These are phyloP conservation scores for Cytospora chrysosperma DNA, from an alignment of 2,329 filamentous ascomycete genomes.

Conservation along the genomic window DNA sequence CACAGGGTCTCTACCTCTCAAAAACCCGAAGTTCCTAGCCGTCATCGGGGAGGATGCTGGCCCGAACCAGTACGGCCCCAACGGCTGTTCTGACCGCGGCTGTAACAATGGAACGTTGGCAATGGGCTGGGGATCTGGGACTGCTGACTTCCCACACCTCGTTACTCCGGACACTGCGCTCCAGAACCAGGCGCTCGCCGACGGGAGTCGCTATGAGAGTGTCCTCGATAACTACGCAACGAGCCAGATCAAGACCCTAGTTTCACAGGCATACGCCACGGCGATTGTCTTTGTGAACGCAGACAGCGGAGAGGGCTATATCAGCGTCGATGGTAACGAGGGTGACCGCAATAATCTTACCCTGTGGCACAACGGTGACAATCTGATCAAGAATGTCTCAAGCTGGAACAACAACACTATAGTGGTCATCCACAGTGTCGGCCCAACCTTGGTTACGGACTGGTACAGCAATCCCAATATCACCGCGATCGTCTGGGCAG, in stretches of 20 bases:
- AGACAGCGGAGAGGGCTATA: constrained; percentile 82
- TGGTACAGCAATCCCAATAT: constrained; percentile 77
- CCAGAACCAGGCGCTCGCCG: constrained; percentile 58
- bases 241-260: constrained; percentile 59
- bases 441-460: constrained; percentile 73
- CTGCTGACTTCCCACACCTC: constrained; percentile 72
- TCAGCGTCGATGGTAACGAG: constrained; percentile 75
- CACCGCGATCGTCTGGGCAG: constrained; percentile 80
- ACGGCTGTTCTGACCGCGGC: constrained; percentile 70
- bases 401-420: constrained; percentile 82
- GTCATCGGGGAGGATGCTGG: constrained; percentile 84
- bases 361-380: constrained; percentile 80
- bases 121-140: constrained; percentile 79
- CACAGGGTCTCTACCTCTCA: constrained; percentile 70
- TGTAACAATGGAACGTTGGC: constrained; percentile 62
- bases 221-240: constrained; percentile 65
- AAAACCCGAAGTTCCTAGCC: constrained; percentile 70
- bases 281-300: constrained; percentile 90
- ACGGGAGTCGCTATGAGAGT: constrained; percentile 62
- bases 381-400: constrained; percentile 77
- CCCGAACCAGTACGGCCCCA: constrained; percentile 70
- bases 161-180: constrained; percentile 72
- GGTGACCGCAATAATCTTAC: constrained; percentile 94
- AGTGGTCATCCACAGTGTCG: constrained; percentile 84
- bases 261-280: constrained; percentile 62